These are phyloP conservation scores for Penicillium sp. DNA, from an alignment of 2,329 filamentous ascomycete genomes.

Conservation along the genomic window DNA sequence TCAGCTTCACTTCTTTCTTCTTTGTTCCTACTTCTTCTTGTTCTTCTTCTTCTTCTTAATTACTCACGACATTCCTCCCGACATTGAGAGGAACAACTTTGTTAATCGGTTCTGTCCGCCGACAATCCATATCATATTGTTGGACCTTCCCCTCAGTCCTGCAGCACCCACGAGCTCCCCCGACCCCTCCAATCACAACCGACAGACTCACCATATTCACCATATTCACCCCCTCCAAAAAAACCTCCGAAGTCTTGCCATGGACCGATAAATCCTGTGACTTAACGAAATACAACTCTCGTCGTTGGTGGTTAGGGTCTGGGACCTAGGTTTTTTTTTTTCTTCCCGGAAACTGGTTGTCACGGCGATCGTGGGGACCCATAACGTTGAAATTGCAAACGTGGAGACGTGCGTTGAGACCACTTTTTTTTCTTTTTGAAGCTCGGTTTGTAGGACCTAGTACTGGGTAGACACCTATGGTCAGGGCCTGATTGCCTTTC, in stretches of 20 bases:
- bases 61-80: slow-evolving; percentile 20
- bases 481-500: not conserved
- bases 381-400: slow-evolving; percentile 12
- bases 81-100: slow-evolving; percentile 5
- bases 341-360: slow-evolving; percentile 5
- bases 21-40: slow-evolving; percentile 19
- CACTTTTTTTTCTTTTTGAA: slow-evolving; percentile 3
- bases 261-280: slow-evolving; percentile 24
- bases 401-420: slow-evolving; percentile 6
- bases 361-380: slow-evolving; percentile 11
- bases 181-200: slow-evolving; percentile 14
- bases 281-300: slow-evolving; percentile 14
- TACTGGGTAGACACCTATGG: slow-evolving; percentile 3
- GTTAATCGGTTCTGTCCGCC: slow-evolving; percentile 2
- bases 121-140: not conserved
- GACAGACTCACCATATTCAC: slow-evolving; percentile 1
- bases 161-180: slow-evolving; percentile 19
- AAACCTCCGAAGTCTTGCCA: slow-evolving; percentile 14
- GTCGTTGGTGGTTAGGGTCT: slow-evolving; percentile 16
- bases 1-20: slow-evolving; percentile 29
- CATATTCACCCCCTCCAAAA: not conserved
- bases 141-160: slow-evolving; percentile 5
- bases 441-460: slow-evolving; percentile 8
- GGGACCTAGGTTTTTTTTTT: slow-evolving; percentile 9
- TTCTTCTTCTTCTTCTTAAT: slow-evolving; percentile 16